Conservation (phyloP, 129 eudicot species). For the Gnaphalium uliginosum region DNA sequence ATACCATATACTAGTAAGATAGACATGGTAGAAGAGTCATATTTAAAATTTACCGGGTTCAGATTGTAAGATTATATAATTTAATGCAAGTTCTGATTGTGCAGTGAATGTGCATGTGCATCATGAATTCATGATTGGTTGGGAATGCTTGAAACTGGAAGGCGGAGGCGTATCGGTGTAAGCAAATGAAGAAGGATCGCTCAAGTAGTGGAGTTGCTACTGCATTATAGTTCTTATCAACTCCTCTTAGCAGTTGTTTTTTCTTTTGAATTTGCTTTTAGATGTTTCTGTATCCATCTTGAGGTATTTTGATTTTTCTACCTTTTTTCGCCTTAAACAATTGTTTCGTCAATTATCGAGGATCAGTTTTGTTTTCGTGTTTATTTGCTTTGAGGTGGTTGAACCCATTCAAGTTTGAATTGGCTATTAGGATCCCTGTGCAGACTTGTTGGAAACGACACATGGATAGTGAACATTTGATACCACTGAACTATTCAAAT, state of each 20-base stretch:
- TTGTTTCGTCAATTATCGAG: background rate
- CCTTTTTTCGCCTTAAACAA: background rate
- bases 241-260: background rate
- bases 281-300: background rate
- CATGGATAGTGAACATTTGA: background rate
- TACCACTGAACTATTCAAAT: background rate
- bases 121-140: background rate
- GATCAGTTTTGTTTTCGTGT: background rate
- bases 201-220: background rate
- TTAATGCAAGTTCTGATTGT: background rate
- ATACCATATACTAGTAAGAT: background rate
- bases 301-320: background rate
- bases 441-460: background rate
- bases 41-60: background rate
- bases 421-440: background rate
- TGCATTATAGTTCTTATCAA: background rate
- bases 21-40: background rate
- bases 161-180: background rate
- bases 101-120: background rate
- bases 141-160: background rate
- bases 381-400: background rate
- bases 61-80: background rate
- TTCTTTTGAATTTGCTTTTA: background rate
- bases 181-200: constrained; percentile 1
- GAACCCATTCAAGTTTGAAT: background rate